phyloP scores from a whole-genome alignment of 306 rosid species.

The Vigna trinervia region DNA sequence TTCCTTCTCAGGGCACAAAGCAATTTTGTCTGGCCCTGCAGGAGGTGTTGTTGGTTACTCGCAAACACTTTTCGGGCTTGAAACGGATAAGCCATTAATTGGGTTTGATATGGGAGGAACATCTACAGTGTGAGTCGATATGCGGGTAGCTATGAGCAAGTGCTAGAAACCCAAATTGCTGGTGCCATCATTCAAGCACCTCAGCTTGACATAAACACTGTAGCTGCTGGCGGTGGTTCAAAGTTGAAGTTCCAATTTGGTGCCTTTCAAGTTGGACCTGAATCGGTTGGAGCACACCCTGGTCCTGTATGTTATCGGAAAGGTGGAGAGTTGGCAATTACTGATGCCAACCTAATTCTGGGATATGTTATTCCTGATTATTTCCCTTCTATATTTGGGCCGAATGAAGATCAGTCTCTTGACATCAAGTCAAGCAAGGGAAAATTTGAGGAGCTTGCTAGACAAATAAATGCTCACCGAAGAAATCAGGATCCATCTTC shows the following conservation, averaged over 20 bases:
- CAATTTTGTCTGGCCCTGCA: conserved; percentile 95
- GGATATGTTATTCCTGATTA: conserved; percentile 92
- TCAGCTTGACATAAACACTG: conserved; percentile 95
- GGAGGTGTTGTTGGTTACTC: conserved; percentile 99
- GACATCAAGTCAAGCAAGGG: conserved; percentile 72
- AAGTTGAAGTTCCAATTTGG: conserved; percentile 91
- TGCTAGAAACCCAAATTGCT: conserved; percentile 89
- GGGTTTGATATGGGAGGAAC: conserved; percentile 99
- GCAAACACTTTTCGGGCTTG: conserved; percentile 85
- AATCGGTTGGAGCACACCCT: conserved; percentile 98
- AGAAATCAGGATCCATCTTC: conserved; percentile 72
- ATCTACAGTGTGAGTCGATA: conserved; percentile 95
- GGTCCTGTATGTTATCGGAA: conserved; percentile 96
- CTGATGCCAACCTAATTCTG: conserved; percentile 89
- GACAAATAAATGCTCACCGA: conserved; percentile 66
- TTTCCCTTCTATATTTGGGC: conserved; percentile 93
- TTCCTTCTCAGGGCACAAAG: conserved; percentile 93
- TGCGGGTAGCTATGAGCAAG: conserved; percentile 93
- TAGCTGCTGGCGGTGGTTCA: conserved; percentile 98
- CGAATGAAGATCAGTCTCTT: conserved; percentile 80
- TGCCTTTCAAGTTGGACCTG: conserved; percentile 87
- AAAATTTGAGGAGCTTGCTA: conserved; percentile 78
- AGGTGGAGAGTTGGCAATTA: conserved; percentile 91
- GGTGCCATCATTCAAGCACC: conserved; percentile 96
- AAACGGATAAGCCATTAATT: conserved; percentile 84